Evolutionary conservation across 768 basidiomycete genomes (phyloP).

Genomic region (Gymnopilus junonius): DNA sequence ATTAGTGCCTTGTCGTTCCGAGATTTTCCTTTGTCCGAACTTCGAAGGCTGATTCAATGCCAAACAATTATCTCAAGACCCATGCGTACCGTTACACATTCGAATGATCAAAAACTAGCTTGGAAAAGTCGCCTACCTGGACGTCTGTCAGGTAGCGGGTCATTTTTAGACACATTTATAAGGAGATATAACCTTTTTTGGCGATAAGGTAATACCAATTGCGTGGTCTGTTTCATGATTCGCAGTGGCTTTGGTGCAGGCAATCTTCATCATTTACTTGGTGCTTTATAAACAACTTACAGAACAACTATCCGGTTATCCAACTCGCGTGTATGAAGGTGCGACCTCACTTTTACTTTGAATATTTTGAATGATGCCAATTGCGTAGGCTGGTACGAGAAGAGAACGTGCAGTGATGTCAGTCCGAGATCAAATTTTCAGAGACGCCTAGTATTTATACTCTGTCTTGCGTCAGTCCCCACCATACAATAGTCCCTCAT

Average conservation of each 20-base stretch:
- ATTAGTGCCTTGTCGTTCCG: neutral
- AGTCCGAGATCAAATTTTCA: neutral
- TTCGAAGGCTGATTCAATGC: too few species aligned
- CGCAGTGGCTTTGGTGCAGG: too few species aligned
- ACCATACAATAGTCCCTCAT: neutral
- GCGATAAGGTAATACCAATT: too few species aligned
- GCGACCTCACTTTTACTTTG: neutral
- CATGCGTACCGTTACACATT: too few species aligned
- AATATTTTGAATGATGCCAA: neutral
- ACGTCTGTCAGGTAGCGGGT: too few species aligned
- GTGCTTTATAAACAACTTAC: neutral
- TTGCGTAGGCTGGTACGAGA: neutral
- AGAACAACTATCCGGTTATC: neutral
- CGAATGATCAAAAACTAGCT: too few species aligned
- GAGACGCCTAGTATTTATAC: neutral
- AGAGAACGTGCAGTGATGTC: neutral
- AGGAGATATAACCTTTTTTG: too few species aligned
- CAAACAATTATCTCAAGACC: too few species aligned
- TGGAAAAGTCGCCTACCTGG: too few species aligned
- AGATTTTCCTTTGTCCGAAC: neutral
- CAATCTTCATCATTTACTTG: too few species aligned
- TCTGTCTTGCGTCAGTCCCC: neutral
- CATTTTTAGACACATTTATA: too few species aligned
- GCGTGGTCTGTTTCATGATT: too few species aligned
- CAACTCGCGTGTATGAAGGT: neutral